These are phyloP conservation scores for Leishmania guyanensis DNA, from an alignment of 208 protist genomes.

Conservation along the genomic window DNA sequence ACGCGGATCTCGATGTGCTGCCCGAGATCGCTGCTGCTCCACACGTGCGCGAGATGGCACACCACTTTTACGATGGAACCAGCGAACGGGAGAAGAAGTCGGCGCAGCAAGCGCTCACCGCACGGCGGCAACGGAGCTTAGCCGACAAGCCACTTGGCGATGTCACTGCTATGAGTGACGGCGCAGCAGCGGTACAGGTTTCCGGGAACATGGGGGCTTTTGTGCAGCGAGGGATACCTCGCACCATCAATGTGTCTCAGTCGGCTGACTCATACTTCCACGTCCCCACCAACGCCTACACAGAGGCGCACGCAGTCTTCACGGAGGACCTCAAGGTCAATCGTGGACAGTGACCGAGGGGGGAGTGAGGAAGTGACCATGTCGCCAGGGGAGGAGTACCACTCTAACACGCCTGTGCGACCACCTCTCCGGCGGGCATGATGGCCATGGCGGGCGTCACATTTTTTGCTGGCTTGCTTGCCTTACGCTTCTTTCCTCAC, in stretches of 20 bases:
- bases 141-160: not conserved
- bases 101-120: conserved; percentile 1
- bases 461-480: not conserved
- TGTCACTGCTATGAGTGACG: not conserved
- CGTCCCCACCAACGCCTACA: conserved; percentile 79
- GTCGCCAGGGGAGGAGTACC: not conserved
- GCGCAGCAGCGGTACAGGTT: not conserved
- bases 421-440: not conserved
- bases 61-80: conserved; percentile 60
- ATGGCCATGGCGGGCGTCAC: not conserved
- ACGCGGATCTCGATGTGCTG: conserved; percentile 78
- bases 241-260: conserved; percentile 59
- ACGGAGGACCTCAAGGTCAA: conserved; percentile 81
- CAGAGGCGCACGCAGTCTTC: conserved; percentile 83
- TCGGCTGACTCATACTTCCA: conserved; percentile 82
- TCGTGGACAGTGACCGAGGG: conserved; percentile 16
- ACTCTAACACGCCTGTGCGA: not conserved
- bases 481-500: conserved; percentile 3
- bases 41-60: conserved; percentile 64
- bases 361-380: not conserved
- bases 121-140: not conserved
- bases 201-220: conserved; percentile 44
- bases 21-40: conserved; percentile 62
- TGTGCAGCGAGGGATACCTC: conserved; percentile 33
- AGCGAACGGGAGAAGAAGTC: conserved; percentile 13